These are phyloP conservation scores for Peronosclerospora sorghi DNA, from an alignment of 352 stramenopile genomes.

Conservation along the genomic window DNA sequence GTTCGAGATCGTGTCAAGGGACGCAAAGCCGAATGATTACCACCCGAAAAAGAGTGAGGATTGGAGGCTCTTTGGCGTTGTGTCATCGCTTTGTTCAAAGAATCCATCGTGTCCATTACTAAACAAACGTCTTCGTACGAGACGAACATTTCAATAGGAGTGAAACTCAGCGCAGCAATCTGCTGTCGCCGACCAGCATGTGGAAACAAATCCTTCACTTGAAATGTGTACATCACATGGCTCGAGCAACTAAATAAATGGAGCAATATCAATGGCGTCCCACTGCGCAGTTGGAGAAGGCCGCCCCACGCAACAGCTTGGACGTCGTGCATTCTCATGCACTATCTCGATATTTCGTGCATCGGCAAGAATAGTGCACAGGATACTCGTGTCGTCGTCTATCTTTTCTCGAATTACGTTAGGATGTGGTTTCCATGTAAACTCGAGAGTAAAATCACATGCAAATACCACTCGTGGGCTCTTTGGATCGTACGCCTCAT, in stretches of 20 bases:
- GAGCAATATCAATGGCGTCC: constrained; percentile 22
- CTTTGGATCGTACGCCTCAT: constrained; percentile 27
- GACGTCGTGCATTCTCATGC: constrained; percentile 48
- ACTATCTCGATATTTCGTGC: constrained; percentile 54
- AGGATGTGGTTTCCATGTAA: constrained; percentile 33
- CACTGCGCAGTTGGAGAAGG: constrained; percentile 14
- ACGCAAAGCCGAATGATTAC: background rate
- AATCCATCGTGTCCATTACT: constrained; percentile 35
- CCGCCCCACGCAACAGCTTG: constrained; percentile 41
- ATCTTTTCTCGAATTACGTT: constrained; percentile 6
- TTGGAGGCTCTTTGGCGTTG: constrained; percentile 11
- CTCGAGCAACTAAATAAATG: constrained; percentile 68
- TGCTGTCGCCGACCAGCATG: constrained; percentile 58
- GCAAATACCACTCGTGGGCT: constrained; percentile 40
- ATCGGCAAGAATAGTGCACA: constrained; percentile 52
- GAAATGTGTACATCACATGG: constrained; percentile 53
- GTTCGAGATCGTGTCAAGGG: constrained; percentile 9
- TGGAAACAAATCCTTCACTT: constrained; percentile 58
- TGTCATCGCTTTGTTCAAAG: constrained; percentile 20
- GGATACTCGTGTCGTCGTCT: constrained; percentile 44
- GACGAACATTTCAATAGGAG: constrained; percentile 64
- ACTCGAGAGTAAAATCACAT: constrained; percentile 45
- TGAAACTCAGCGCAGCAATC: constrained; percentile 61
- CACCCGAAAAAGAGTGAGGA: constrained; percentile 1
- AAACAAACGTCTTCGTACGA: constrained; percentile 73